Evolutionary conservation across 2,329 filamentous ascomycete species (phyloP).

Genomic region (Aureobasidium melanogenum): DNA sequence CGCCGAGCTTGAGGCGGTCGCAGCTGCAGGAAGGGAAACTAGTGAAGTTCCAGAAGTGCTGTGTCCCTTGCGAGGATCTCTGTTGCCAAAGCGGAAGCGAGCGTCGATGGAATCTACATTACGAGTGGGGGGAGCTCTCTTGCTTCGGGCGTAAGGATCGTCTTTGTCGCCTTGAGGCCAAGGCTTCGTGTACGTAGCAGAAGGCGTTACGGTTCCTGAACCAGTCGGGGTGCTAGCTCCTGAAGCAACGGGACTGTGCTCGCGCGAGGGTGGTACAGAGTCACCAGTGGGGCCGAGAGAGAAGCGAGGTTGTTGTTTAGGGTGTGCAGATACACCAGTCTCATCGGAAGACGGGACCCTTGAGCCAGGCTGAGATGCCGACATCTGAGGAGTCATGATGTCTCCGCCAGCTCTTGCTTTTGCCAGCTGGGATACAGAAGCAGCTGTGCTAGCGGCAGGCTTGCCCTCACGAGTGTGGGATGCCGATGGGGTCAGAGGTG

Average conservation of each 20-base stretch:
- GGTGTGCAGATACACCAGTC: conserved; percentile 35
- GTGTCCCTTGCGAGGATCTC: conserved; percentile 54
- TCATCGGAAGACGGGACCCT: conserved; percentile 33
- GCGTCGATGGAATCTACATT: conserved; percentile 63
- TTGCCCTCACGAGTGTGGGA: conserved; percentile 53
- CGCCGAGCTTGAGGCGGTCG: conserved; percentile 15
- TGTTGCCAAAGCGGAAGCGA: conserved; percentile 73
- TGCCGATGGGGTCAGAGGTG: conserved; percentile 78
- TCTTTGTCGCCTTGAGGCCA: conserved; percentile 71
- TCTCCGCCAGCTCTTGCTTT: conserved; percentile 34
- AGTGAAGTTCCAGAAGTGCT: conserved; percentile 20
- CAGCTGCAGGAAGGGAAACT: conserved; percentile 3
- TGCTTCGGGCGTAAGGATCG: conserved; percentile 80
- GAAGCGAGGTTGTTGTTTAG: conserved; percentile 45
- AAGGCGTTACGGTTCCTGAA: conserved; percentile 33
- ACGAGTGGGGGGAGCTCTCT: conserved; percentile 60
- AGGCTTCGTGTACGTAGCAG: conserved; percentile 52
- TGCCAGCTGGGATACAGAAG: conserved; percentile 18
- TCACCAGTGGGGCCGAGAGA: conserved; percentile 49
- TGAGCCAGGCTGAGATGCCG: conserved; percentile 30
- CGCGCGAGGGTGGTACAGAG: conserved; percentile 44
- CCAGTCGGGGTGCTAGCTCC: conserved; percentile 42
- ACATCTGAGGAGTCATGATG: conserved; percentile 56
- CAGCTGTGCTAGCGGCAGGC: conserved; percentile 19
- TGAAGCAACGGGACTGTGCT: conserved; percentile 46